Conservation (phyloP, 2,329 filamentous ascomycete species). For the Fusarium sacchari region DNA sequence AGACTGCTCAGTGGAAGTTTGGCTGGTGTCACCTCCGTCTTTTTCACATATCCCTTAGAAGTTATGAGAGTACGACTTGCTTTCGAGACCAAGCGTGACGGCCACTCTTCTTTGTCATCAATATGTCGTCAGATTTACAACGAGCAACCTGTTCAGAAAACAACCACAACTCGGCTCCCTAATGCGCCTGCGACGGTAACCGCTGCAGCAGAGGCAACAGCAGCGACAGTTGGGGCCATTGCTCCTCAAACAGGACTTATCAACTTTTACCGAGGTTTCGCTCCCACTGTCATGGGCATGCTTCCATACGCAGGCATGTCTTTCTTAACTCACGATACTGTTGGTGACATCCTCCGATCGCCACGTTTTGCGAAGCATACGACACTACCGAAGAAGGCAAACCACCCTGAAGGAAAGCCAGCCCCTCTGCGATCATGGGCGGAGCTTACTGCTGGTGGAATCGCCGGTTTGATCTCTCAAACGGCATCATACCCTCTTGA, state of each 20-base stretch:
- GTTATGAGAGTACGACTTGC: constrained; percentile 91
- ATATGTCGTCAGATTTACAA: constrained; percentile 90
- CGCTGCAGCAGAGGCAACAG: constrained; percentile 54
- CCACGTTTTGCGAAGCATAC: constrained; percentile 76
- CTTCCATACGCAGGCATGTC: constrained; percentile 95
- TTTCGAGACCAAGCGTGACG: constrained; percentile 86
- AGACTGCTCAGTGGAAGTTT: constrained; percentile 78
- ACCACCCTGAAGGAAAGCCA: constrained; percentile 67
- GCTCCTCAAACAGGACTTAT: constrained; percentile 73
- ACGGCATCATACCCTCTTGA: constrained; percentile 94
- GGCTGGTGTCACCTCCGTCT: constrained; percentile 89
- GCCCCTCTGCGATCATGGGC: constrained; percentile 85
- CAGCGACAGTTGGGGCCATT: constrained; percentile 56
- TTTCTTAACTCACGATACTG: constrained; percentile 93
- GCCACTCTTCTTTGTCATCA: constrained; percentile 73
- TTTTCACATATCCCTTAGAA: constrained; percentile 95
- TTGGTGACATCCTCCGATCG: constrained; percentile 82
- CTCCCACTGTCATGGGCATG: constrained; percentile 92
- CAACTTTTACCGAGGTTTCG: constrained; percentile 97
- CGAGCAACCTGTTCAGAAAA: constrained; percentile 66
- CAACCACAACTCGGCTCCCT: constrained; percentile 44
- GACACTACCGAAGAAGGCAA: constrained; percentile 71
- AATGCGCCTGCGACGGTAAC: constrained; percentile 45
- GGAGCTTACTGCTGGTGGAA: constrained; percentile 83
- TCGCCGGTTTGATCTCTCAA: constrained; percentile 90